Evolutionary conservation across 208 protist species (phyloP).

Genomic region (Leishmania braziliensis): DNA sequence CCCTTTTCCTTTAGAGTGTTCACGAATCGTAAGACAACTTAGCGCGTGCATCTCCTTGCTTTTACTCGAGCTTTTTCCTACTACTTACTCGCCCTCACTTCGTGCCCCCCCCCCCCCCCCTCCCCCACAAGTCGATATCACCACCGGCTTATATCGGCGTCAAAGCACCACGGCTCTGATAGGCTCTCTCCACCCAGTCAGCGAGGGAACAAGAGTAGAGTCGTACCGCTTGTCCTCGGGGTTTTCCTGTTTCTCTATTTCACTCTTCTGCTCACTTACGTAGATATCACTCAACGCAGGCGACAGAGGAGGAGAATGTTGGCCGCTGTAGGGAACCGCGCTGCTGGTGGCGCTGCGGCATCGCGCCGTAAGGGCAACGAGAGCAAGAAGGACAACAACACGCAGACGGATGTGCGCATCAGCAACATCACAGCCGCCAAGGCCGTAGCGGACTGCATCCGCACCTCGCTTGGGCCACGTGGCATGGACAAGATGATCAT

Average conservation of each 20-base stretch:
- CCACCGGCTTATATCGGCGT: neutral
- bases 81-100: neutral
- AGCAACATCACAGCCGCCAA: constrained; percentile 95
- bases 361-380: constrained; percentile 56
- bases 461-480: constrained; percentile 98
- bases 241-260: constrained; percentile 7
- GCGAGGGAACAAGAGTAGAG: neutral
- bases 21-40: neutral
- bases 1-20: neutral
- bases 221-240: neutral
- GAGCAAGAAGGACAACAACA: constrained; percentile 89
- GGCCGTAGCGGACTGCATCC: constrained; percentile 97
- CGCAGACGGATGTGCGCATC: constrained; percentile 92
- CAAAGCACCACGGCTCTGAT: neutral
- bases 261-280: neutral
- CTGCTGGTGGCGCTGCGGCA: neutral
- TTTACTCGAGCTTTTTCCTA: neutral
- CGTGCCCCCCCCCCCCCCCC: neutral
- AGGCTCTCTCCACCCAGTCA: neutral
- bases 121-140: neutral
- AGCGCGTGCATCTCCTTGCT: neutral
- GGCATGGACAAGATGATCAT: constrained; percentile 99
- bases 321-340: constrained; percentile 19
- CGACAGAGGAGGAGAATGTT: constrained; percentile 21
- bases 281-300: neutral